phyloP scores from a whole-genome alignment of 139 green algal species.

The Haematococcus lacustris region DNA sequence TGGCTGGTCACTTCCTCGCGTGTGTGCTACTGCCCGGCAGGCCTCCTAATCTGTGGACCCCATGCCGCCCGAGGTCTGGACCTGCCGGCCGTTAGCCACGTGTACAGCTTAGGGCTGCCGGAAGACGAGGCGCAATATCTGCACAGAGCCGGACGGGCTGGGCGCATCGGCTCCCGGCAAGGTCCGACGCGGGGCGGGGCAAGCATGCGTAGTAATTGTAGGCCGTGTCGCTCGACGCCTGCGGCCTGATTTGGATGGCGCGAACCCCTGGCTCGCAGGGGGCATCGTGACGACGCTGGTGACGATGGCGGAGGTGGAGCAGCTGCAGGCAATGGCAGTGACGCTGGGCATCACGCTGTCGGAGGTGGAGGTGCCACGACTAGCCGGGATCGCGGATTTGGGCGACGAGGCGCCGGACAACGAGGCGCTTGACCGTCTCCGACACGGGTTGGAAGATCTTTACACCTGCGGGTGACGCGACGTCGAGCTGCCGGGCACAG shows the following conservation, averaged over 20 bases:
- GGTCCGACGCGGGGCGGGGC: constrained; percentile 12
- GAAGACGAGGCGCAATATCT: constrained; percentile 59
- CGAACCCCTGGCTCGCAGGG: constrained; percentile 21
- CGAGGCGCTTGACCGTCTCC: no score
- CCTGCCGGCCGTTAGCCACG: constrained; percentile 72
- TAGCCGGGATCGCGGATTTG: no score
- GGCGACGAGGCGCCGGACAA: constrained; percentile 1
- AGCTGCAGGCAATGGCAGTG: constrained; percentile 34
- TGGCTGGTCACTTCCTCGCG: no score
- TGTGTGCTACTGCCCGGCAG: no score
- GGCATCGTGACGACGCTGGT: constrained; percentile 65
- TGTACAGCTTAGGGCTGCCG: constrained; percentile 70
- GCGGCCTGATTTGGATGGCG: not conserved
- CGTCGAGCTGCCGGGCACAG: constrained; percentile 59
- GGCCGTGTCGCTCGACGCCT: not conserved
- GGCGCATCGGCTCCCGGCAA: constrained; percentile 48
- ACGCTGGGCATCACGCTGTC: constrained; percentile 46
- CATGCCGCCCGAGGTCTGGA: constrained; percentile 66
- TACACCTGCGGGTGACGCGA: constrained; percentile 10
- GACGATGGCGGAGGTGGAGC: constrained; percentile 32
- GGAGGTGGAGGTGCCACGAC: no score
- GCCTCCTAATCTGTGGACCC: constrained; percentile 21
- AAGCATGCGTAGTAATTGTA: no score
- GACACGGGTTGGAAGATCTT: no score
- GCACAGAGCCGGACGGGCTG: constrained; percentile 69